Evolutionary conservation across 345 rosid genomes (phyloP).

Genomic region (Bruguiera gymnorhiza): DNA sequence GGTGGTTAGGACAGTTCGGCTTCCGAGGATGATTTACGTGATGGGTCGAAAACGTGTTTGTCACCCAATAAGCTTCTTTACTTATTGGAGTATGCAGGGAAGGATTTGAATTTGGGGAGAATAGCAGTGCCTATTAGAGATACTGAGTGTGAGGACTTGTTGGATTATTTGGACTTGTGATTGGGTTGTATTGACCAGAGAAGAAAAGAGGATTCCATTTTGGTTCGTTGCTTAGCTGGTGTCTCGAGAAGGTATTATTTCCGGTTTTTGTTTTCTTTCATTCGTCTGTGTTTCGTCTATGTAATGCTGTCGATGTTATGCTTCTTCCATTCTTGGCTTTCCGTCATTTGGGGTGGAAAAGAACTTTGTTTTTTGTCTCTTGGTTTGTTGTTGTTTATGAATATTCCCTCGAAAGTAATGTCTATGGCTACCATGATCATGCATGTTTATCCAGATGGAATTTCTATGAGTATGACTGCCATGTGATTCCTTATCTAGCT

Average conservation of each 20-base stretch:
- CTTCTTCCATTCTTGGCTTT: too few species aligned
- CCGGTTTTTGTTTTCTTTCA: background rate
- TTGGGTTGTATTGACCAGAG: slow-evolving; percentile 63
- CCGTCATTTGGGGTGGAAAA: too few species aligned
- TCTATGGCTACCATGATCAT: too few species aligned
- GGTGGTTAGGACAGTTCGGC: slow-evolving; percentile 33
- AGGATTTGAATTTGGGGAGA: slow-evolving; percentile 64
- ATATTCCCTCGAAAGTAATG: too few species aligned
- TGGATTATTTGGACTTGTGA: slow-evolving; percentile 60
- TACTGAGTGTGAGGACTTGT: slow-evolving; percentile 54
- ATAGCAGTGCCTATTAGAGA: slow-evolving; percentile 69
- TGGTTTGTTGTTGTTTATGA: too few species aligned
- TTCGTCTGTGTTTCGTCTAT: background rate
- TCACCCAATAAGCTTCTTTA: slow-evolving; percentile 49
- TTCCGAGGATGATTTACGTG: slow-evolving; percentile 22
- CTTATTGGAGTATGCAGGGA: slow-evolving; percentile 62
- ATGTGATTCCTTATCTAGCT: too few species aligned
- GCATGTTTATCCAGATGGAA: too few species aligned
- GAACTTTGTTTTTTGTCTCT: too few species aligned
- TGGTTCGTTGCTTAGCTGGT: slow-evolving; percentile 91
- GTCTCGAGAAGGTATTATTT: slow-evolving; percentile 67
- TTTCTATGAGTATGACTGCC: too few species aligned
- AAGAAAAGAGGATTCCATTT: slow-evolving; percentile 64
- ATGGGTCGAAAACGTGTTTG: slow-evolving; percentile 46
- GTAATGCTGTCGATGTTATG: background rate